Base-by-base conservation (phyloP, 2,329 filamentous ascomycete genomes). In the Arthrobotrys musiformis region DNA sequence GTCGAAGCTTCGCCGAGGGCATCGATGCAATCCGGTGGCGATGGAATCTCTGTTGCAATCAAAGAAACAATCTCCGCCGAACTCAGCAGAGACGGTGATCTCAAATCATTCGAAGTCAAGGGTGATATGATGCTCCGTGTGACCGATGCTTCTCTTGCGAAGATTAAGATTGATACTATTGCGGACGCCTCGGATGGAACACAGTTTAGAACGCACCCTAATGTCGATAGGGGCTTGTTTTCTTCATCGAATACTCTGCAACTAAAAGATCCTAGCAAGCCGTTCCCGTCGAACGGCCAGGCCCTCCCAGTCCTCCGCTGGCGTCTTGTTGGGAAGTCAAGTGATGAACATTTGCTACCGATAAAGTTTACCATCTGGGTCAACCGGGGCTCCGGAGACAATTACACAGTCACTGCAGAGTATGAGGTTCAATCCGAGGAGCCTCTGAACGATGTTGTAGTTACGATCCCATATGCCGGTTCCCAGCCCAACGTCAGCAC, bases 361-460 rank as follows among this genome's bases (percentile, higher is more conserved):
- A 95, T 99, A 82, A 95, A 92, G 40, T 98, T 99, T 84, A 97
- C 93, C 1, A 94, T 97, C 40, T 99, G 95, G 95, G 93, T 97
- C 77, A 97, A 97, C 85, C 93, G 94, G 84, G 91, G 92, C 56
- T 88, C 89, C 22, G 89, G 91, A 54, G 89, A 90, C 82, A 93
- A 91, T 81, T 96, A 91, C 84, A 96, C 92, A 79, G 89, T 99
- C 82, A 99, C 94, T 1, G 89, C 98, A 35, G 95, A 98, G 84
- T 99, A 98, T 83, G 95, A 99, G 84, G 88, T 97, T 75, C 94
- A 92, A 0, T 92, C 93, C 62, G 92, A 94, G 79, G 84, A 89
- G 11, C 72, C 64, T 4, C 86, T 99, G 74, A 91, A 90, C 79
- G 93, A 98, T 82, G 94, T 98, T 54, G 89, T 89, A 40, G 92